phyloP scores from a whole-genome alignment of 1,284 basidiomycete genomes.

The Ustilago sp. region DNA sequence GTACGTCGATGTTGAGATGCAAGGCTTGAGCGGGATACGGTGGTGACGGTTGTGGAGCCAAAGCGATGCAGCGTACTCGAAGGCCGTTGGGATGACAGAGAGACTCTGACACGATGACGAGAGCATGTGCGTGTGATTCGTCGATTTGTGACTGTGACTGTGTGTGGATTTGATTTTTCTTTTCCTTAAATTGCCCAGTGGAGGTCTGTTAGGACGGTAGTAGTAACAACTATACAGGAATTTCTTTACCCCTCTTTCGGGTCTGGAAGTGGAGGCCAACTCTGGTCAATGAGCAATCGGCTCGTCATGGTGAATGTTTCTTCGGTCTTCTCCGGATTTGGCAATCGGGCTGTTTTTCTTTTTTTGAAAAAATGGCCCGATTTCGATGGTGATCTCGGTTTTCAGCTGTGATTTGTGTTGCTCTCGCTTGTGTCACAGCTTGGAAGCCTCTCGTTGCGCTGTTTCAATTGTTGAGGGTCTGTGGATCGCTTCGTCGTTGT shows the following conservation, averaged over 20 bases:
- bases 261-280: neutral
- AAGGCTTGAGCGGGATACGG: too few relatives aligned
- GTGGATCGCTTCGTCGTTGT: neutral
- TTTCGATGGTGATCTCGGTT: neutral
- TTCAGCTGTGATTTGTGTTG: constrained; percentile 6
- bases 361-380: neutral
- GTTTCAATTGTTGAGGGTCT: neutral
- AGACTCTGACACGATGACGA: constrained; percentile 14
- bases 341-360: neutral
- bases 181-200: neutral
- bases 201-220: neutral
- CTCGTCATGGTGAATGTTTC: neutral
- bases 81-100: neutral
- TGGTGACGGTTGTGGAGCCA: too few relatives aligned
- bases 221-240: neutral
- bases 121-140: constrained; percentile 12
- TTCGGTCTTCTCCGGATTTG: constrained; percentile 17
- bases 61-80: neutral
- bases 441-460: neutral
- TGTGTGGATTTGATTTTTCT: neutral
- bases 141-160: neutral
- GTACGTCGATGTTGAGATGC: too few relatives aligned
- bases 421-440: neutral
- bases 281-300: too few relatives aligned
- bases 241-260: neutral